Evolutionary conservation across 441 rosid species (phyloP).

Genomic region (Populus hybrid): DNA sequence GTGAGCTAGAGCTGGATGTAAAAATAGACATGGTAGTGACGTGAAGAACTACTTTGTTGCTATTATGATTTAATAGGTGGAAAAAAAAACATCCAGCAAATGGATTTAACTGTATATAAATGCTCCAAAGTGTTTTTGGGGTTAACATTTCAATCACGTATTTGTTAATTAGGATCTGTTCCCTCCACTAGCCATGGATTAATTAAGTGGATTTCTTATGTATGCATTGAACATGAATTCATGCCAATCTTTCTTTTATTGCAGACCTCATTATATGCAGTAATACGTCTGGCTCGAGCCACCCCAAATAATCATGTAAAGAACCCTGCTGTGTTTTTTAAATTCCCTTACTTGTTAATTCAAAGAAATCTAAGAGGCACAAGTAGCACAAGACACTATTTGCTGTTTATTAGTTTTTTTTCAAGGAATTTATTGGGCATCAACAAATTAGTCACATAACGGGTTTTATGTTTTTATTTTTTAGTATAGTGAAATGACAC

Average conservation of each 20-base stretch:
- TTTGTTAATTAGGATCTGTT: neutral
- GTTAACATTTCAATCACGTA: neutral
- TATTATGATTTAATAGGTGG: neutral
- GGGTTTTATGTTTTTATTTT: too few relatives aligned
- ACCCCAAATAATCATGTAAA: too few relatives aligned
- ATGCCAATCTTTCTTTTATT: neutral
- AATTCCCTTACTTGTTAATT: too few relatives aligned
- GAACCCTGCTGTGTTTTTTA: too few relatives aligned
- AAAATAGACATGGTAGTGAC: neutral
- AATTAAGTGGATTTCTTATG: neutral
- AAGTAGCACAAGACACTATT: neutral
- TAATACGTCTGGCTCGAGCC: too few relatives aligned
- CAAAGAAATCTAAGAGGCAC: neutral
- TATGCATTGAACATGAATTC: neutral
- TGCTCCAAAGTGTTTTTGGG: conserved; percentile 10
- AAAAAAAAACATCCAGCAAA: conserved; percentile 6
- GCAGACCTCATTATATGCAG: neutral
- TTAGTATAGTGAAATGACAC: too few relatives aligned
- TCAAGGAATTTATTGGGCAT: too few relatives aligned
- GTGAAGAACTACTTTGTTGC: neutral
- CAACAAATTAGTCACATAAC: too few relatives aligned
- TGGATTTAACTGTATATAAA: conserved; percentile 27
- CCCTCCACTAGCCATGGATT: neutral
- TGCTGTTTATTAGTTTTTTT: too few relatives aligned
- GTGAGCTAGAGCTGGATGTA: conserved; percentile 24